These are phyloP conservation scores for Fusarium temperatum DNA, from an alignment of 2,329 filamentous ascomycete genomes.

Conservation along the genomic window DNA sequence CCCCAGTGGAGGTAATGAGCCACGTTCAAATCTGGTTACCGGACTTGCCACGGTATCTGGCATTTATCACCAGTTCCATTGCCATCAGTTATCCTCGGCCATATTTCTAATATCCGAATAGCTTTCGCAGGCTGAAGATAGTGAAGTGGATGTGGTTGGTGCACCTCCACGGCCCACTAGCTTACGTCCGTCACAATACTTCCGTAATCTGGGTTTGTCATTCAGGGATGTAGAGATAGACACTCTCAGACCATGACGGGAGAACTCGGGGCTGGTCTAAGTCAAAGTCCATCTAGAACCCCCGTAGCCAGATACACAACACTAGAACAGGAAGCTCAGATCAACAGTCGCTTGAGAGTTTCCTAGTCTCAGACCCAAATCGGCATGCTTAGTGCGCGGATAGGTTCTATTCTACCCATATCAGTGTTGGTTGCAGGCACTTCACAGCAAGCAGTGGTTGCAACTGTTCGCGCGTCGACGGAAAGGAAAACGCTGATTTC, in stretches of 20 bases:
- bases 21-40: neutral
- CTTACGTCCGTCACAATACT: neutral
- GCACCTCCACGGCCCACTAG: neutral
- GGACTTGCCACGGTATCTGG: neutral
- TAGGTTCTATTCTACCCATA: neutral
- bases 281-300: neutral
- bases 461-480: neutral
- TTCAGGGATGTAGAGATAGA: neutral
- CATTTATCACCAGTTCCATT: neutral
- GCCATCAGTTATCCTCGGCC: neutral
- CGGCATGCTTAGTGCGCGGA: neutral
- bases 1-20: neutral
- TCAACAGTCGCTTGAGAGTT: neutral
- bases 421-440: neutral
- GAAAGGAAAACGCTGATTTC: constrained; percentile 13
- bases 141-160: neutral
- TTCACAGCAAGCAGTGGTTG: neutral
- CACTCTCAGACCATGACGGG: neutral
- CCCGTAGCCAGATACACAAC: neutral
- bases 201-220: neutral
- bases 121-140: neutral
- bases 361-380: neutral
- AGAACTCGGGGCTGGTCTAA: neutral
- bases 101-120: neutral
- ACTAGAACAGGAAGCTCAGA: neutral